These are phyloP conservation scores for Elsinoe fawcettii DNA, from an alignment of 2,329 filamentous ascomycete species.

Conservation along the genomic window DNA sequence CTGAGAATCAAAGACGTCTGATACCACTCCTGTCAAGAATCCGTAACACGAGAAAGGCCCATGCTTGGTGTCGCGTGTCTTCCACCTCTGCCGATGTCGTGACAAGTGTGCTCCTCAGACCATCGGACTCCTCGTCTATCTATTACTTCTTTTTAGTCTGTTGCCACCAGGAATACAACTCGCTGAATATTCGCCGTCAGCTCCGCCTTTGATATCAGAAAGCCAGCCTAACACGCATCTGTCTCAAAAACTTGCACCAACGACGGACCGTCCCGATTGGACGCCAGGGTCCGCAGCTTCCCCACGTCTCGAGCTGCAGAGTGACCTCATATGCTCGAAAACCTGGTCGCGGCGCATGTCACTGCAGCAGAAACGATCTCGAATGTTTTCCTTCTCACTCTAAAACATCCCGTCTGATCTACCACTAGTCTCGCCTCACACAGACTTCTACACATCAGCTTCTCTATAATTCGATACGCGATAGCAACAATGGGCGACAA, in stretches of 20 bases:
- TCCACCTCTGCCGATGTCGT: not conserved
- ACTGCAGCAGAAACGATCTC: not conserved
- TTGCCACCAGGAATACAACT: not conserved
- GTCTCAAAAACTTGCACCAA: not conserved
- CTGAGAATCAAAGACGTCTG: not conserved
- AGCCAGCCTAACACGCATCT: slow-evolving; percentile 2
- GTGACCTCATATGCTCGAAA: slow-evolving; percentile 7
- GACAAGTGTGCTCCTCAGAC: not conserved
- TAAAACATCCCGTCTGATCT: slow-evolving; percentile 2
- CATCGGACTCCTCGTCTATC: too few species aligned
- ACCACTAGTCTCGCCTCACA: not conserved
- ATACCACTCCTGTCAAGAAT: not conserved
- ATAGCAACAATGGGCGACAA: slow-evolving; percentile 26
- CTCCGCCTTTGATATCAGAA: not conserved
- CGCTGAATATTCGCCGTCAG: not conserved
- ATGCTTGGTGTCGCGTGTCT: not conserved
- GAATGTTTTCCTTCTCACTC: not conserved
- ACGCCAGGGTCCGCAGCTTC: not conserved
- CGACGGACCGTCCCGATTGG: slow-evolving; percentile 5
- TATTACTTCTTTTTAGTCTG: too few species aligned
- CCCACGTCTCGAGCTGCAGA: not conserved
- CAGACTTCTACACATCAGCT: not conserved
- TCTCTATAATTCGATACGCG: not conserved
- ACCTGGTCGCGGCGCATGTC: not conserved
- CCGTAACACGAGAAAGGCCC: not conserved